A percentile compares a stretch with the other conserved stretches of the same genome.
These are phyloP conservation scores for Chlorella sp. DNA, from an alignment of 139 green algal species.

Conservation along the genomic window DNA sequence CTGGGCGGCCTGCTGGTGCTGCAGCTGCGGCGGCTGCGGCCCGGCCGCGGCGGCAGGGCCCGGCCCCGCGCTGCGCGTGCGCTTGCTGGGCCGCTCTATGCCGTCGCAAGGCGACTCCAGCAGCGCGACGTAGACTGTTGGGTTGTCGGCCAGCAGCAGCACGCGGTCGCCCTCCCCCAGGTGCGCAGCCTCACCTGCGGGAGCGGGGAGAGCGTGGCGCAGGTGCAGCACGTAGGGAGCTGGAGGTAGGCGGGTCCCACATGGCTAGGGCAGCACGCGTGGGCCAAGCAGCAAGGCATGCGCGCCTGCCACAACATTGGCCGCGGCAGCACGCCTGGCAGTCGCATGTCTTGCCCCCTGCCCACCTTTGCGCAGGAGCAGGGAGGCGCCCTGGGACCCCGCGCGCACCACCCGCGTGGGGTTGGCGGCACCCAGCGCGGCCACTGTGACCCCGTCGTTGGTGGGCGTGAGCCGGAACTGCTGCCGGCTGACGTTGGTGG, in stretches of 20 bases:
- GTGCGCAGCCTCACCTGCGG: background rate
- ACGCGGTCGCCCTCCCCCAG: constrained; percentile 3
- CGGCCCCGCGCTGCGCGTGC: background rate
- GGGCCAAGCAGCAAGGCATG: background rate
- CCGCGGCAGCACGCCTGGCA: background rate
- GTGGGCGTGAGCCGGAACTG: constrained; percentile 6
- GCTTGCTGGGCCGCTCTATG: background rate
- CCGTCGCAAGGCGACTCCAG: background rate
- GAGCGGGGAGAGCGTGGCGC: background rate
- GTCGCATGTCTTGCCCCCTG: background rate
- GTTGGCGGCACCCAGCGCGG: constrained; percentile 4
- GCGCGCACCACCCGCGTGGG: constrained; percentile 10
- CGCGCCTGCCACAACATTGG: background rate
- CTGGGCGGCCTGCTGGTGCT: constrained; percentile 2
- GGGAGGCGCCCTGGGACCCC: no score
- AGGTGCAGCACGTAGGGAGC: background rate
- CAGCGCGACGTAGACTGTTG: constrained; percentile 6
- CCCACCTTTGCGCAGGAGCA: background rate
- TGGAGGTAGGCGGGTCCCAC: background rate
- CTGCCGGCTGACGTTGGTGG: constrained; percentile 1
- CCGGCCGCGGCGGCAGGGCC: no score
- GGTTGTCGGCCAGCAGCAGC: constrained; percentile 17
- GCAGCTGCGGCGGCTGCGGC: background rate
- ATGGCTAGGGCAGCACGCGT: background rate
- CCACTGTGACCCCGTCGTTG: background rate